Evolutionary conservation across 176 grass and related monocot genomes (phyloP).

Genomic region (Poa annua): DNA sequence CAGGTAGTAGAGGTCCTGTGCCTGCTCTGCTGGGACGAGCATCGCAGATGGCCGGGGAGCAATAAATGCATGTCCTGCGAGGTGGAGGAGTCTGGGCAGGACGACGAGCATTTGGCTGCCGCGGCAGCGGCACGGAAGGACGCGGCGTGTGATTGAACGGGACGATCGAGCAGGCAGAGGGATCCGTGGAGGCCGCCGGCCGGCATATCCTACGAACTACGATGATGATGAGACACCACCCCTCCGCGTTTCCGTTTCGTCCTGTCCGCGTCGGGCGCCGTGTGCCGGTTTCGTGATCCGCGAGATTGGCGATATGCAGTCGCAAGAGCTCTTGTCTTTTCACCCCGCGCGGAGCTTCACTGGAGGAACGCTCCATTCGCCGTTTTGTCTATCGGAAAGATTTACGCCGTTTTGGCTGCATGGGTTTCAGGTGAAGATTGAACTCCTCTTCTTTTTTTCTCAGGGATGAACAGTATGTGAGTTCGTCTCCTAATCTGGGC

Average conservation of each 20-base stretch:
- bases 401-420: background rate
- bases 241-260: constrained; percentile 4
- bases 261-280: constrained; percentile 27
- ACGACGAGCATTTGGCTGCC: constrained; percentile 28
- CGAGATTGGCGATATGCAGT: background rate
- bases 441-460: background rate
- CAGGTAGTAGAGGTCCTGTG: background rate
- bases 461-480: background rate
- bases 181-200: background rate
- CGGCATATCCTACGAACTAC: too few relatives aligned
- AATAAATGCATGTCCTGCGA: constrained; percentile 6
- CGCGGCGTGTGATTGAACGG: constrained; percentile 37
- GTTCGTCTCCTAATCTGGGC: too few relatives aligned
- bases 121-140: constrained; percentile 11
- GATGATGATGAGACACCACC: constrained; percentile 12
- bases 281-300: constrained; percentile 6
- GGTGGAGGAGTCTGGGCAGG: background rate
- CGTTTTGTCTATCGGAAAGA: background rate
- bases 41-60: background rate
- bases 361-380: background rate
- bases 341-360: background rate
- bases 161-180: background rate
- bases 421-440: constrained; percentile 9
- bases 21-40: background rate
- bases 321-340: background rate